Percentiles rank a stretch among this genome's conserved stretches.
phyloP scores from a whole-genome alignment of 176 grass and related monocot genomes.

The Musa schizocarpa region DNA sequence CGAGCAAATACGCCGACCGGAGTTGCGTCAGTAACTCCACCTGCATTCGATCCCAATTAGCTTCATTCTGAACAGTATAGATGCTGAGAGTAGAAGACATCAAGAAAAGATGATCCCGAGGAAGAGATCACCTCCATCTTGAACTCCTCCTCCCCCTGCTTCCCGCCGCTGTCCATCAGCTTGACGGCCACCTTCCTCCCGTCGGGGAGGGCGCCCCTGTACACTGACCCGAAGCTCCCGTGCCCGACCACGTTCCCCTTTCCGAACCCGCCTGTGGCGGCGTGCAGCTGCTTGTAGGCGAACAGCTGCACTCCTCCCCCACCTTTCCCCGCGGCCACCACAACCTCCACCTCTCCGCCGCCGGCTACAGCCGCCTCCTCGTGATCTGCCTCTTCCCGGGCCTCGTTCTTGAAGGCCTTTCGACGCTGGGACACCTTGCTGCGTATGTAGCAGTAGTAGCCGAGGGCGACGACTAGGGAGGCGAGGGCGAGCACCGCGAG shows the following conservation, averaged over 20 bases:
- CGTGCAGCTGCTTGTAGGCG: constrained; percentile 71
- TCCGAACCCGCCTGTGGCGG: constrained; percentile 66
- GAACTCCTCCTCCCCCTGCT: constrained; percentile 96
- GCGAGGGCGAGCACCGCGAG: constrained; percentile 73
- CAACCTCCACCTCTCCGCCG: constrained; percentile 13
- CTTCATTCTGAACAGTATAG: constrained; percentile 6
- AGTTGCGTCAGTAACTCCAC: constrained; percentile 79
- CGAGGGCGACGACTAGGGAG: constrained; percentile 70
- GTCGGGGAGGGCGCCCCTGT: constrained; percentile 64
- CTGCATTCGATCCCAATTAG: constrained; percentile 20
- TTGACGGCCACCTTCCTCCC: constrained; percentile 89
- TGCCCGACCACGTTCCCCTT: constrained; percentile 67
- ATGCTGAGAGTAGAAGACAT: not conserved
- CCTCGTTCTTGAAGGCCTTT: constrained; percentile 33
- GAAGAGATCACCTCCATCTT: constrained; percentile 65
- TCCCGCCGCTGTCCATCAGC: constrained; percentile 81
- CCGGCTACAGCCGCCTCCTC: constrained; percentile 12
- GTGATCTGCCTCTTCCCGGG: not conserved
- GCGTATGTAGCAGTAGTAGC: constrained; percentile 98
- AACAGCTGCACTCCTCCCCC: constrained; percentile 60
- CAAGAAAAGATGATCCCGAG: not conserved
- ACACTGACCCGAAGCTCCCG: constrained; percentile 94
- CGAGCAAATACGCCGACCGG: constrained; percentile 61
- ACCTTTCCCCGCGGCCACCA: constrained; percentile 16
- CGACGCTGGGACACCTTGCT: constrained; percentile 80